These are phyloP conservation scores for Fusarium nelsonii DNA, from an alignment of 2,329 filamentous ascomycete species.

Conservation along the genomic window DNA sequence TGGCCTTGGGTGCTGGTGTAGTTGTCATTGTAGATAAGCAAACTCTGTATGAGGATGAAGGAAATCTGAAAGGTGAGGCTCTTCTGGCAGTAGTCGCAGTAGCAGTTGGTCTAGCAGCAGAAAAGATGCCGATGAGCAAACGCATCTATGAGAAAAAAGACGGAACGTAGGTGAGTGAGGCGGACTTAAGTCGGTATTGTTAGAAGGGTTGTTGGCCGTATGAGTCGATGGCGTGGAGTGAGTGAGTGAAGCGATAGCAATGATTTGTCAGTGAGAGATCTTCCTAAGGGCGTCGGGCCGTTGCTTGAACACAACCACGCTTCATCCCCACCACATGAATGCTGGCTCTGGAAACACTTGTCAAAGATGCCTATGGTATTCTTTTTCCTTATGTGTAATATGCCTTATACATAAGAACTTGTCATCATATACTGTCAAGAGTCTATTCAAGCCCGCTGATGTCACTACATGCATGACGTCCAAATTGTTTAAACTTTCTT, in stretches of 20 bases:
- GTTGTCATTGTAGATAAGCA: slow-evolving; percentile 48
- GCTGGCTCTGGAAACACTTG: background rate
- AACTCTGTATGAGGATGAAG: slow-evolving; percentile 12
- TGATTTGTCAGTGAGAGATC: slow-evolving; percentile 48
- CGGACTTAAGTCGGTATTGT: slow-evolving; percentile 12
- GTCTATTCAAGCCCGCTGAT: background rate
- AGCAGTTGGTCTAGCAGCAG: slow-evolving; percentile 33
- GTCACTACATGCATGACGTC: slow-evolving; percentile 1
- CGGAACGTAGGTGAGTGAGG: background rate
- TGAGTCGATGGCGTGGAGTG: slow-evolving; percentile 42
- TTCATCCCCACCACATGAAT: slow-evolving; percentile 33
- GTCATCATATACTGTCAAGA: background rate
- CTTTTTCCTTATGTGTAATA: background rate
- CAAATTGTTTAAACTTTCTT: background rate
- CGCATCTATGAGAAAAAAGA: slow-evolving; percentile 39
- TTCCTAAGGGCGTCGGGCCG: slow-evolving; percentile 28
- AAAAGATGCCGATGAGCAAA: slow-evolving; percentile 26
- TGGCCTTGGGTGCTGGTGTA: slow-evolving; percentile 42
- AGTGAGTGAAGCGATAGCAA: slow-evolving; percentile 24
- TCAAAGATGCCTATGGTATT: background rate
- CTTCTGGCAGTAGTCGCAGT: slow-evolving; percentile 22
- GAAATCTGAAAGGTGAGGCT: slow-evolving; percentile 15
- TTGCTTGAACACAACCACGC: slow-evolving; percentile 31
- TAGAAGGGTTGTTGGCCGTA: slow-evolving; percentile 24
- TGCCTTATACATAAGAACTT: background rate